Conservation (phyloP, 73 alveolate genomes). For the Paramecium pentaurelia region DNA sequence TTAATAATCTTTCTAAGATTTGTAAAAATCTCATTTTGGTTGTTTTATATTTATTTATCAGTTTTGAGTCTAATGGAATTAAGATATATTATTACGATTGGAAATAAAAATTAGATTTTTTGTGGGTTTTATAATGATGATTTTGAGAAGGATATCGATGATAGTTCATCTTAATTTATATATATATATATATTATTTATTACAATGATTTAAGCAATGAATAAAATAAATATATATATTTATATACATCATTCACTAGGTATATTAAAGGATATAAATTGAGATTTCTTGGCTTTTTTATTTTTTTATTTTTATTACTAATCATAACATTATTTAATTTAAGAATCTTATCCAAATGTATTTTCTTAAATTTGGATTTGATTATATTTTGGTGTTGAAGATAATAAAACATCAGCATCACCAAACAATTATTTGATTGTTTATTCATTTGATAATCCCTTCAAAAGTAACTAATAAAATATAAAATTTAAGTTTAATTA, state of each 20-base stretch:
- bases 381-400: neutral
- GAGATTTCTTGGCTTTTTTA: neutral
- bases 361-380: neutral
- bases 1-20: neutral
- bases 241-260: neutral
- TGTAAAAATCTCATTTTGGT: neutral
- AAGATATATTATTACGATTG: neutral
- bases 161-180: neutral
- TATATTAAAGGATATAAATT: neutral
- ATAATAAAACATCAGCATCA: neutral
- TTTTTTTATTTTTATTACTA: neutral
- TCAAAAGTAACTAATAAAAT: neutral
- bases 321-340: neutral
- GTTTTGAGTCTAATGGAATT: neutral
- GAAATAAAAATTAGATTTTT: neutral
- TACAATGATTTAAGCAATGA: neutral
- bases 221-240: neutral
- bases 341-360: neutral
- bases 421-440: neutral
- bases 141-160: neutral
- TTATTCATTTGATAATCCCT: neutral
- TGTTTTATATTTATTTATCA: neutral
- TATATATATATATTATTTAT: neutral
- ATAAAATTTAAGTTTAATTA: neutral
- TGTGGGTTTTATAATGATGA: neutral